phyloP scores from a whole-genome alignment of 352 stramenopile genomes.

The Globisporangium lucens region DNA sequence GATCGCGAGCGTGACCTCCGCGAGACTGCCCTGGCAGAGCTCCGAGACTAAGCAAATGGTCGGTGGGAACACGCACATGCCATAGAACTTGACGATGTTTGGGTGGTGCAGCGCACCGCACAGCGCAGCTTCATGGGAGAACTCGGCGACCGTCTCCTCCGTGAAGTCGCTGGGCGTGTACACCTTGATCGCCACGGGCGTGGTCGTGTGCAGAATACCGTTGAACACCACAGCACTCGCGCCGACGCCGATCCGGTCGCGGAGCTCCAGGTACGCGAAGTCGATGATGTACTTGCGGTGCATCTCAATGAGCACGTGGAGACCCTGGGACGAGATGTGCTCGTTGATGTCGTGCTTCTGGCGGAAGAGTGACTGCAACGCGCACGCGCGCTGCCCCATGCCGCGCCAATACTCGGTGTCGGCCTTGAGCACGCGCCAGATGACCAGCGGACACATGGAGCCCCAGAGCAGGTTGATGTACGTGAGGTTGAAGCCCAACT shows the following conservation, averaged over 20 bases:
- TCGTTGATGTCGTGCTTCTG: constrained; percentile 27
- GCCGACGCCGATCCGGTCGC: constrained; percentile 39
- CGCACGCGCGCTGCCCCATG: constrained; percentile 33
- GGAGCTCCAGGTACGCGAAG: constrained; percentile 56
- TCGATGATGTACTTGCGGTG: constrained; percentile 64
- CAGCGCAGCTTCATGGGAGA: constrained; percentile 61
- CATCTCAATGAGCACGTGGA: constrained; percentile 66
- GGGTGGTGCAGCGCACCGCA: constrained; percentile 46
- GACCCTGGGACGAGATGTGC: constrained; percentile 33
- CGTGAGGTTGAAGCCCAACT: neutral
- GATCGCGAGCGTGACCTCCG: constrained; percentile 33
- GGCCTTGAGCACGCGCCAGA: constrained; percentile 49
- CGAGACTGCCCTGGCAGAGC: constrained; percentile 46
- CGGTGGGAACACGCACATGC: constrained; percentile 58
- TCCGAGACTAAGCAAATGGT: constrained; percentile 61
- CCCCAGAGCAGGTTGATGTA: constrained; percentile 31
- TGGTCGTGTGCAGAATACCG: constrained; percentile 31
- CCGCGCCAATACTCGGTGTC: constrained; percentile 51
- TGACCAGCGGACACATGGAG: constrained; percentile 34
- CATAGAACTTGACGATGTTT: constrained; percentile 63
- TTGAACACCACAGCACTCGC: constrained; percentile 45
- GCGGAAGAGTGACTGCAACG: constrained; percentile 21
- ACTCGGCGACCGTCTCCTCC: constrained; percentile 46
- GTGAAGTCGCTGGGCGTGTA: constrained; percentile 53
- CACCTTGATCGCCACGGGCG: constrained; percentile 56